These are phyloP conservation scores for Saccharomycopsis fibuligera DNA, from an alignment of 805 yeast species.

Conservation along the genomic window DNA sequence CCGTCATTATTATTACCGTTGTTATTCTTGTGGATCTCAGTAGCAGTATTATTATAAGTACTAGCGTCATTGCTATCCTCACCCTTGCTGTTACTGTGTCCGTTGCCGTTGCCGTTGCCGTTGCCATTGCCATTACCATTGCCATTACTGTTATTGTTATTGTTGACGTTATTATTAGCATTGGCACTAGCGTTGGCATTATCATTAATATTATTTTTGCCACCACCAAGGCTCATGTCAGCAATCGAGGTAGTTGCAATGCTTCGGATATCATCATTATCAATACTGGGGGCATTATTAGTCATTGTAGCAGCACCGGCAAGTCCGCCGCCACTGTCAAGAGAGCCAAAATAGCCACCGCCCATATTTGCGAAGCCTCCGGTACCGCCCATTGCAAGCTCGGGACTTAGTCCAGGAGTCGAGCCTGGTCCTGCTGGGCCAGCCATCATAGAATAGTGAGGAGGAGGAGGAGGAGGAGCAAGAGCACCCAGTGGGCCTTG, in stretches of 20 bases:
- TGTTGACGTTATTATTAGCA: not conserved
- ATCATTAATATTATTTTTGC: not conserved
- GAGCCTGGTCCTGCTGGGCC: not conserved
- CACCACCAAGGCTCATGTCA: not conserved
- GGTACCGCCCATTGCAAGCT: too few relatives aligned
- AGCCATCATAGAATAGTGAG: not conserved
- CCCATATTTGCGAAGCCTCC: too few relatives aligned
- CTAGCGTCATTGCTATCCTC: not conserved
- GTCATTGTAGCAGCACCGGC: too few relatives aligned
- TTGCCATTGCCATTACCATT: not conserved
- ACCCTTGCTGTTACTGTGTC: conserved; percentile 2
- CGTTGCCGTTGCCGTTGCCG: conserved; percentile 3
- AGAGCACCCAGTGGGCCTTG: not conserved
- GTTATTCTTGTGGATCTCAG: not conserved
- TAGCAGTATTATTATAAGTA: not conserved
- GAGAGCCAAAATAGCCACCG: too few relatives aligned
- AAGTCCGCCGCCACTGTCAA: too few relatives aligned
- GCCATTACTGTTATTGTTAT: conserved; percentile 1
- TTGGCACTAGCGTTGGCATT: too few relatives aligned
- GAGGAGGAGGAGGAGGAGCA: not conserved
- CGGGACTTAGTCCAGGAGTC: not conserved
- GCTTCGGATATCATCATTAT: too few relatives aligned
- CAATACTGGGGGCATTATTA: too few relatives aligned
- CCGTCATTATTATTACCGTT: conserved; percentile 7
- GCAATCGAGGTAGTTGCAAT: too few relatives aligned